Base-by-base conservation (phyloP, 257 asterid species). In the Rhazya stricta region DNA sequence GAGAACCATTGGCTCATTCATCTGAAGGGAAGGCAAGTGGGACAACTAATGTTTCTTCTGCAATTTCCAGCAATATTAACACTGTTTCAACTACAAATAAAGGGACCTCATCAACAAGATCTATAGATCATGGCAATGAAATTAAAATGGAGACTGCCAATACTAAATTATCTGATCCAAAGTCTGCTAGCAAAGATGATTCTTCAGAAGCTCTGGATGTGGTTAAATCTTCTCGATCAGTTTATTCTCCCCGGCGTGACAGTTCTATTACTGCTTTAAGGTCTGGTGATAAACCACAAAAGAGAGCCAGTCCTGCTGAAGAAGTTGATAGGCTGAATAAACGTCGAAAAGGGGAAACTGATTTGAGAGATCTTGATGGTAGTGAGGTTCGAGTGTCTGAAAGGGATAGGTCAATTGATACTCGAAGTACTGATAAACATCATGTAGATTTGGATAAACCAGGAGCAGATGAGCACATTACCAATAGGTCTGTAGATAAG, bases 311-410 rank as follows among this genome's bases (percentile, higher is more conserved):
- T 79, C 94, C 98, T 48, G 84, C 89, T 56, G 98, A 91, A 78
- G 97, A 92, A 50, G 88, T 83, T n/a, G 97, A 92, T 73, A 88
- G 95, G 78, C 80, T 86, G 73, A 89, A 85, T 80, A 95, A 95
- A 84, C 97, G 97, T 37, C 89, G 97, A 23, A 95, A 92, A 83
- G 92, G 92, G 29, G 99, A 95, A 67, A 82, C 29, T 77, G 97
- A 92, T 80, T 67, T 79, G 45, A 91, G 91, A 81, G 98, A 92
- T 42, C 48, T 80, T 8, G 99, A 95, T 72, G 83, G 81, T 46
- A 79, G 79, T 76, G 97, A 94, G 72, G 73, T 75, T 37, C 92
- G 97, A 74, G 71, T 84, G 12, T 79, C 89, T 71, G 98, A 91
- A 70, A 94, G 86, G 81, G 98, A 94, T 79, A 86, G 96, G 78